Conservation (phyloP, 2,329 filamentous ascomycete species). For the Cladosporium oxysporum region DNA sequence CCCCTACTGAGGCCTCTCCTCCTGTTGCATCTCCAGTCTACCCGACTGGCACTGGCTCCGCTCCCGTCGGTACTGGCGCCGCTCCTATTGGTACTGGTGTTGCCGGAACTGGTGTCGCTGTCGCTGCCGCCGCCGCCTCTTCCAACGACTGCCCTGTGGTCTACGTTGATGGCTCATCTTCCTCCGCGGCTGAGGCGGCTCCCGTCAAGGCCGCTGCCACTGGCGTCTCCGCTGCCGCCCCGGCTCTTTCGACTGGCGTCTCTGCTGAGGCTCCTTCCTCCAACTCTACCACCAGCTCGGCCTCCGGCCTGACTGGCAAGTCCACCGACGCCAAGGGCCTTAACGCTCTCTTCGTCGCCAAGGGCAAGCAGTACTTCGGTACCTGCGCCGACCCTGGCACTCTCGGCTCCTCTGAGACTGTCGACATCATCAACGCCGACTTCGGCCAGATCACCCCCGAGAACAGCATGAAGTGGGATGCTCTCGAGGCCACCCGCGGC, state of each 20-base stretch:
- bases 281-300: slow-evolving; percentile 6
- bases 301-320: slow-evolving; percentile 10
- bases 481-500: slow-evolving; percentile 51
- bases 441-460: slow-evolving; percentile 68
- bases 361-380: slow-evolving; percentile 66
- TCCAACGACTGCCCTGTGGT: background rate
- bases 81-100: slow-evolving; percentile 7
- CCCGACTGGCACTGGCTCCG: slow-evolving; percentile 1
- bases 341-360: slow-evolving; percentile 58
- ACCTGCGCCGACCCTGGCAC: slow-evolving; percentile 57
- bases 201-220: slow-evolving; percentile 2
- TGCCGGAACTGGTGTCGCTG: background rate
- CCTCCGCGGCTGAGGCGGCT: background rate
- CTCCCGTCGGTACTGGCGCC: background rate
- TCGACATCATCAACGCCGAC: slow-evolving; percentile 59
- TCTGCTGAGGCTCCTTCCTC: background rate
- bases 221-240: background rate
- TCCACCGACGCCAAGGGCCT: slow-evolving; percentile 44
- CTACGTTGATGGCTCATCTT: background rate
- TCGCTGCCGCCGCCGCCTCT: background rate
- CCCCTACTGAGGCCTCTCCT: background rate
- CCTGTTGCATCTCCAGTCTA: background rate
- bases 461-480: slow-evolving; percentile 70
- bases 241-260: background rate
- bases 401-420: slow-evolving; percentile 53